Conservation (phyloP, 331 rosid genomes). For the Rosa hybrid region DNA sequence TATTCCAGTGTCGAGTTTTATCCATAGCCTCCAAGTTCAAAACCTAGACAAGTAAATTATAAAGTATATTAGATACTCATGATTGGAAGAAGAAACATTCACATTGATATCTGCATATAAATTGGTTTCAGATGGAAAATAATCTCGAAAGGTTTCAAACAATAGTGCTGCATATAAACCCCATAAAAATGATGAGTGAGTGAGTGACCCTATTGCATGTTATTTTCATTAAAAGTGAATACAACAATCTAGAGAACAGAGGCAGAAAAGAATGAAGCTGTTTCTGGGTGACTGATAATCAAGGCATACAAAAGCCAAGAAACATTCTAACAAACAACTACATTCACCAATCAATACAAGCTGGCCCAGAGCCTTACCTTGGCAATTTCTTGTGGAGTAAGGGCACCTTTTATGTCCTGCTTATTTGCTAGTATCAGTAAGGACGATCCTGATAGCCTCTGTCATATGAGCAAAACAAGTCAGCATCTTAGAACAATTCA, state of each 20-base stretch:
- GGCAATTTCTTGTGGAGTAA: conserved; percentile 71
- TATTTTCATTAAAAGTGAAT: neutral
- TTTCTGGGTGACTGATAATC: neutral
- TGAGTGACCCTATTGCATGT: neutral
- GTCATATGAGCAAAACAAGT: conserved; percentile 23
- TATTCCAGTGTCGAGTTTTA: conserved; percentile 71
- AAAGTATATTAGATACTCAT: conserved; percentile 7
- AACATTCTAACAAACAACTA: neutral
- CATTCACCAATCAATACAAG: neutral
- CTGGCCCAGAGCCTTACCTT: conserved; percentile 38
- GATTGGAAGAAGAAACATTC: neutral
- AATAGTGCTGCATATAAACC: neutral
- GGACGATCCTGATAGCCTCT: conserved; percentile 82
- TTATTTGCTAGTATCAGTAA: conserved; percentile 83
- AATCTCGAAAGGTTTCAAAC: neutral
- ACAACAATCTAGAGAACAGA: neutral
- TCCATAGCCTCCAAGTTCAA: conserved; percentile 80
- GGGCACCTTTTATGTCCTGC: conserved; percentile 84
- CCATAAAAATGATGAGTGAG: neutral
- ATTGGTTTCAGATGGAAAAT: neutral
- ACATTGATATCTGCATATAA: neutral
- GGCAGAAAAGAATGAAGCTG: neutral
- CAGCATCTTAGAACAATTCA: conserved; percentile 2
- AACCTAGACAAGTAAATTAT: conserved; percentile 38
- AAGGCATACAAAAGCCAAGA: neutral